phyloP scores from a whole-genome alignment of 495 filamentous ascomycete species.

The Hyaloscypha hepaticicola region DNA sequence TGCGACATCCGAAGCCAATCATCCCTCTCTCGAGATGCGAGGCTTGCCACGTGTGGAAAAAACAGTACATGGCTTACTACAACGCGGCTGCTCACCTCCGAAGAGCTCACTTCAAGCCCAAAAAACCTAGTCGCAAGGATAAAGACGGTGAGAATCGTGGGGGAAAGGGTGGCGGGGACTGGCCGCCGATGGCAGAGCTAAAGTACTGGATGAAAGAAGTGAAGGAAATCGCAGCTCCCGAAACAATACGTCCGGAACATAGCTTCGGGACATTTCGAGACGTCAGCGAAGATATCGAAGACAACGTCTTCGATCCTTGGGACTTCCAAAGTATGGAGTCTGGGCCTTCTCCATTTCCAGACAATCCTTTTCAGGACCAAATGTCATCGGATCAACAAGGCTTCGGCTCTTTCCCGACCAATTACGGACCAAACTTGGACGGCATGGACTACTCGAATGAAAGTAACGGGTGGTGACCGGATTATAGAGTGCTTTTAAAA shows the following conservation, averaged over 20 bases:
- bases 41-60: conserved; percentile 62
- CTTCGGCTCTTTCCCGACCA: too few relatives aligned
- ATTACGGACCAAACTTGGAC: too few relatives aligned
- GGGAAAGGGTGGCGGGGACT: conserved; percentile 79
- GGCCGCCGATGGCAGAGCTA: conserved; percentile 75
- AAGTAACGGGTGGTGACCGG: too few relatives aligned
- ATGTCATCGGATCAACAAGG: too few relatives aligned
- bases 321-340: too few relatives aligned
- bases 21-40: conserved; percentile 82
- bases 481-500: too few relatives aligned
- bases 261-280: neutral
- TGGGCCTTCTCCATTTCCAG: too few relatives aligned
- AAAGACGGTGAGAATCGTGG: conserved; percentile 58
- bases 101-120: conserved; percentile 75
- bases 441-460: too few relatives aligned
- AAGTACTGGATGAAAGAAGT: conserved; percentile 82
- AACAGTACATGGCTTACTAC: conserved; percentile 91
- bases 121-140: conserved; percentile 36
- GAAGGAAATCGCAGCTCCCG: conserved; percentile 31
- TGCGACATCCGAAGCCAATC: conserved; percentile 46
- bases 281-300: neutral
- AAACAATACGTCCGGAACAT: neutral
- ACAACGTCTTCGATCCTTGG: neutral
- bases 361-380: too few relatives aligned
- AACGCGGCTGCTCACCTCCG: conserved; percentile 82